These are phyloP conservation scores for Microdochium bolleyi DNA, from an alignment of 2,329 filamentous ascomycete species.

Conservation along the genomic window DNA sequence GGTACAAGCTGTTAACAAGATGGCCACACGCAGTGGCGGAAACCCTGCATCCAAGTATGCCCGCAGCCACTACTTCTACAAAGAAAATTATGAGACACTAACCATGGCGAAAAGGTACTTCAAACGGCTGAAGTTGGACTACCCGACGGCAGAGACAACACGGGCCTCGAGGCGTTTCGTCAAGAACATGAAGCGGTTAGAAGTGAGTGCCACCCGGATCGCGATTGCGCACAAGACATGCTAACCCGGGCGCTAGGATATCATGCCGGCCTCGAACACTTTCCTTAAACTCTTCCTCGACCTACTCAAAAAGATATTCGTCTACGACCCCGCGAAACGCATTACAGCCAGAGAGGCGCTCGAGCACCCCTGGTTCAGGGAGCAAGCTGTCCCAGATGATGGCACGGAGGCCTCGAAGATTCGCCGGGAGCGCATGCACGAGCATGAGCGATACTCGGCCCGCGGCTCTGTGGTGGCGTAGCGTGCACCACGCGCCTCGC, in stretches of 20 bases:
- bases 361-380: conserved; percentile 61
- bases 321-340: conserved; percentile 57
- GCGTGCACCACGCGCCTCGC: neutral
- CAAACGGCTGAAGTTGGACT: conserved; percentile 57
- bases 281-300: conserved; percentile 59
- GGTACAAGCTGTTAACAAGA: conserved; percentile 48
- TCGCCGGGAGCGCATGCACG: conserved; percentile 37
- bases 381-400: conserved; percentile 54
- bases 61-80: neutral
- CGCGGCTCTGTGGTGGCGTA: neutral
- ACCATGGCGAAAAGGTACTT: conserved; percentile 44
- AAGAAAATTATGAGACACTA: conserved; percentile 18
- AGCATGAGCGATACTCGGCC: neutral
- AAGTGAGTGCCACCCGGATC: conserved; percentile 33
- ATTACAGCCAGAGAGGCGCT: conserved; percentile 61
- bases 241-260: conserved; percentile 41
- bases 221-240: neutral
- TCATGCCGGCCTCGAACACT: conserved; percentile 50
- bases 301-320: conserved; percentile 57
- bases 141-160: conserved; percentile 55
- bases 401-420: conserved; percentile 62
- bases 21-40: conserved; percentile 45
- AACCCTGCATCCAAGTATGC: conserved; percentile 58
- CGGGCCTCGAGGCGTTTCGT: conserved; percentile 59
- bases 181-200: conserved; percentile 62